Evolutionary conservation across 2,329 filamentous ascomycete genomes (phyloP).

Genomic region (Chrysoporthe austroafricana): DNA sequence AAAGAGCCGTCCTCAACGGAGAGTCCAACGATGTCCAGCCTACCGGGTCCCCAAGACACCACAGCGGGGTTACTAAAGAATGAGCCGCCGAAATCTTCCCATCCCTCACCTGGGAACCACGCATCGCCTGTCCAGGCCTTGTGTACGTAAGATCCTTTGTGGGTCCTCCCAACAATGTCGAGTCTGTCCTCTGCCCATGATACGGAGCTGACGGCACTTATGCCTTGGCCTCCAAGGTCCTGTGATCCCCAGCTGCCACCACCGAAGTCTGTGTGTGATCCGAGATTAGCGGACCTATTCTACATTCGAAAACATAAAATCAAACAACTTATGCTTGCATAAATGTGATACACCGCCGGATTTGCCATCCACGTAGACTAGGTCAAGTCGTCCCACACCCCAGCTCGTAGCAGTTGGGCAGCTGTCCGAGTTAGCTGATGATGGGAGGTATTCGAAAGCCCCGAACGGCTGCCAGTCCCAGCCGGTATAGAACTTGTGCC

Average conservation of each 20-base stretch:
- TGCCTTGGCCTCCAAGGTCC: background rate
- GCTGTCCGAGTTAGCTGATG: background rate
- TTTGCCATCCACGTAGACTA: background rate
- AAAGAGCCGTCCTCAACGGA: background rate
- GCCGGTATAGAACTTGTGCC: conserved; percentile 12
- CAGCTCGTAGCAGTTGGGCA: background rate
- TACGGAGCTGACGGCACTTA: background rate
- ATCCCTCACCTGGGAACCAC: background rate
- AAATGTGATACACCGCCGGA: background rate
- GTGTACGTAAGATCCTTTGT: background rate
- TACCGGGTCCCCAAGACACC: background rate
- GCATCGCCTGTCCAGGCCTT: conserved; percentile 5
- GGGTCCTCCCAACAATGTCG: conserved; percentile 1
- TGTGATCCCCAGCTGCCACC: background rate
- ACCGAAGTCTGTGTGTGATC: background rate
- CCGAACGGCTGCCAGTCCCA: conserved; percentile 11
- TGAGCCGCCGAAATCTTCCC: background rate
- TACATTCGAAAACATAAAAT: background rate
- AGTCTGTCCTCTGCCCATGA: background rate
- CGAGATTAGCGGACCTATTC: background rate
- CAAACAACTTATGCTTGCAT: background rate
- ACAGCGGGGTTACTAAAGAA: conserved; percentile 3
- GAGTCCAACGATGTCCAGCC: conserved; percentile 2
- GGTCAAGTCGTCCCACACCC: background rate
- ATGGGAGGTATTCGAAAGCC: background rate